These are phyloP conservation scores for Aureoboletus auriporus DNA, from an alignment of 768 basidiomycete genomes.

Conservation along the genomic window DNA sequence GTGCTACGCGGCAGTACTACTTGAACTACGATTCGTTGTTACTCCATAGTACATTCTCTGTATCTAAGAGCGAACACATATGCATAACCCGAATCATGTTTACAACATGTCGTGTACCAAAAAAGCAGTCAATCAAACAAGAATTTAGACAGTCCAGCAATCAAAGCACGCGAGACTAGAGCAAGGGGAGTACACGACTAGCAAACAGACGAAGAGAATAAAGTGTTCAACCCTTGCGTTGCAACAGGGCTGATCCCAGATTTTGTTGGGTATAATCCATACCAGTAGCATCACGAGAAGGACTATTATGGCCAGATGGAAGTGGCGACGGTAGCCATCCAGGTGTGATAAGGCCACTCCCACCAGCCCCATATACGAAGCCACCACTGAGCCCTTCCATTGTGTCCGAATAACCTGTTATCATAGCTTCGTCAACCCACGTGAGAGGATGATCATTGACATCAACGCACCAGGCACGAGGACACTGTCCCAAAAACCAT, in stretches of 20 bases:
- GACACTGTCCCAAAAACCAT: constrained; percentile 84
- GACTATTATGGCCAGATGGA: constrained; percentile 52
- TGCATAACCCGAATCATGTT: constrained; percentile 13
- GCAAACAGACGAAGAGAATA: constrained; percentile 1
- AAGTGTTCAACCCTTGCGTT: constrained; percentile 22
- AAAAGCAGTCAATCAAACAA: constrained; percentile 11
- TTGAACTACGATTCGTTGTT: not conserved
- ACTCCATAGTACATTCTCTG: constrained; percentile 1
- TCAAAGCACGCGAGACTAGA: not conserved
- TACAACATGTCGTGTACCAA: constrained; percentile 2
- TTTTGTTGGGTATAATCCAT: constrained; percentile 27
- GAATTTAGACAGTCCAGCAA: not conserved
- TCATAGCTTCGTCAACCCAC: constrained; percentile 4
- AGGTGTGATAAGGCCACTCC: constrained; percentile 80
- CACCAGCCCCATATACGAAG: constrained; percentile 81
- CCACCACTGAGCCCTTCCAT: constrained; percentile 83
- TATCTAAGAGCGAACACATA: constrained; percentile 10
- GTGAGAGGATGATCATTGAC: not conserved
- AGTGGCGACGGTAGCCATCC: constrained; percentile 56
- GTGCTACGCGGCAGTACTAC: not conserved
- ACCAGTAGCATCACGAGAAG: constrained; percentile 22
- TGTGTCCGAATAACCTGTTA: constrained; percentile 68
- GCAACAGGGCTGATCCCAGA: constrained; percentile 22
- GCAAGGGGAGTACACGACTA: constrained; percentile 1
- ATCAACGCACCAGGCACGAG: constrained; percentile 70